Percentiles rank a stretch among this genome's conserved stretches.
These are phyloP conservation scores for Apocynum venetum DNA, from an alignment of 257 asterid genomes.

Conservation along the genomic window DNA sequence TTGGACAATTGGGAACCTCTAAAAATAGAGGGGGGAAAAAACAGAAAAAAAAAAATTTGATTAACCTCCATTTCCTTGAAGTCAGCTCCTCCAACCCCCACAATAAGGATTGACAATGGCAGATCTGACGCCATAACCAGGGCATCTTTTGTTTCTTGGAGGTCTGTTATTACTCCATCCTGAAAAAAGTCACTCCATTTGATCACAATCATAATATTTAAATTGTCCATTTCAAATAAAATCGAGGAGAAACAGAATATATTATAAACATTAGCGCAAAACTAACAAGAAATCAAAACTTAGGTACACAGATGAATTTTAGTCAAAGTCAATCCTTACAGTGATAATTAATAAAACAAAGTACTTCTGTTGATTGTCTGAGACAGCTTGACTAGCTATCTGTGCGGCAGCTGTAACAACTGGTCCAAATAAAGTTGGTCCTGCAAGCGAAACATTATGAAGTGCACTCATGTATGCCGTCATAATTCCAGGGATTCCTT, in stretches of 20 bases:
- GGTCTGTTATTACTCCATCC: slow-evolving; percentile 99
- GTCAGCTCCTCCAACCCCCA: slow-evolving; percentile 99
- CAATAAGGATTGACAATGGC: slow-evolving; percentile 88
- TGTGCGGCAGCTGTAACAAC: slow-evolving; percentile 76
- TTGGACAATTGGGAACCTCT: slow-evolving; percentile 10
- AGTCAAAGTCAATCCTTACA: slow-evolving; percentile 35
- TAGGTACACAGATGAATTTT: not conserved
- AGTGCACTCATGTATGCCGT: slow-evolving; percentile 82
- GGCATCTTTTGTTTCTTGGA: slow-evolving; percentile 95
- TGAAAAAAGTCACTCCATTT: slow-evolving; percentile 17
- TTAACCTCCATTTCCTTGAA: slow-evolving; percentile 96
- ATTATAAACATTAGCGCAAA: not conserved
- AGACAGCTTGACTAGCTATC: slow-evolving; percentile 80
- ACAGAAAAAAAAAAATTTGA: slow-evolving; percentile 10
- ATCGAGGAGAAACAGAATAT: not conserved
- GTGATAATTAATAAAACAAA: slow-evolving; percentile 84
- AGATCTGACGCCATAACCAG: slow-evolving; percentile 90
- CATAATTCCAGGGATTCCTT: slow-evolving; percentile 88
- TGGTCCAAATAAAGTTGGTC: slow-evolving; percentile 96
- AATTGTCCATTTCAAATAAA: not conserved
- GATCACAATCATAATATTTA: not conserved
- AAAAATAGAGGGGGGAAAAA: not conserved
- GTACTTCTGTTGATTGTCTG: slow-evolving; percentile 67
- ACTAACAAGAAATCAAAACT: not conserved
- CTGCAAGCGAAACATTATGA: slow-evolving; percentile 86